phyloP scores from a whole-genome alignment of 1,284 basidiomycete species.

The Ceratorhiza oryzae-sativae region DNA sequence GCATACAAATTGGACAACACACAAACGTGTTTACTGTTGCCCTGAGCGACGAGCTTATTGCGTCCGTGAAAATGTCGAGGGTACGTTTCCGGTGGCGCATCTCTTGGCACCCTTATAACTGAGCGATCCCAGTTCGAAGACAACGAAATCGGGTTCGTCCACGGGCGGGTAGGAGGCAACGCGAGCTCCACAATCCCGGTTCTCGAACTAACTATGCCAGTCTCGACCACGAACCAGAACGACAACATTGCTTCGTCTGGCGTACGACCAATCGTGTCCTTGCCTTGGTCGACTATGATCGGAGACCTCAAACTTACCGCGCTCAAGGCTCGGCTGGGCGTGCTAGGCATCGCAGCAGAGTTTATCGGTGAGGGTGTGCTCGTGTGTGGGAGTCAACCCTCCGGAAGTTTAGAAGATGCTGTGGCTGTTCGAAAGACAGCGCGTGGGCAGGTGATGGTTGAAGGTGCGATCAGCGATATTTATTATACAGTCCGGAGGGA shows the following conservation, averaged over 20 bases:
- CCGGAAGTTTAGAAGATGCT: conserved; percentile 61
- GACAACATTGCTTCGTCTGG: conserved; percentile 58
- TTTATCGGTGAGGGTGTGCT: conserved; percentile 94
- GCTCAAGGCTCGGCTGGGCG: conserved; percentile 77
- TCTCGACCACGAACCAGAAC: background rate
- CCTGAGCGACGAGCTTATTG: conserved; percentile 86
- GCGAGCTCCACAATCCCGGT: conserved; percentile 73
- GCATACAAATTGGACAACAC: conserved; percentile 91
- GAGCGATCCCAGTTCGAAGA: conserved; percentile 80
- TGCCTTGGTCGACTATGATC: conserved; percentile 91
- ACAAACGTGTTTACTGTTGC: conserved; percentile 94
- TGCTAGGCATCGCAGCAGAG: conserved; percentile 83
- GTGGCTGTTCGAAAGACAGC: conserved; percentile 89
- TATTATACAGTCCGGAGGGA: conserved; percentile 88
- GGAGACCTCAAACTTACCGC: conserved; percentile 91
- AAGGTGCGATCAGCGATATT: conserved; percentile 85
- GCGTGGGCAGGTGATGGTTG: conserved; percentile 83
- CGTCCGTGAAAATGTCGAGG: conserved; percentile 84
- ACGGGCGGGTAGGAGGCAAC: conserved; percentile 81
- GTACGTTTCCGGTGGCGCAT: conserved; percentile 57
- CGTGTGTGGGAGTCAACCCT: conserved; percentile 80
- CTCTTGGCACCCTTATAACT: conserved; percentile 30
- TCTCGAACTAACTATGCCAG: conserved; percentile 53
- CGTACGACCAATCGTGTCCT: conserved; percentile 50
- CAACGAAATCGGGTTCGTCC: conserved; percentile 92